Base-by-base conservation (phyloP, 768 basidiomycete genomes). In the Tylopilus balloui region DNA sequence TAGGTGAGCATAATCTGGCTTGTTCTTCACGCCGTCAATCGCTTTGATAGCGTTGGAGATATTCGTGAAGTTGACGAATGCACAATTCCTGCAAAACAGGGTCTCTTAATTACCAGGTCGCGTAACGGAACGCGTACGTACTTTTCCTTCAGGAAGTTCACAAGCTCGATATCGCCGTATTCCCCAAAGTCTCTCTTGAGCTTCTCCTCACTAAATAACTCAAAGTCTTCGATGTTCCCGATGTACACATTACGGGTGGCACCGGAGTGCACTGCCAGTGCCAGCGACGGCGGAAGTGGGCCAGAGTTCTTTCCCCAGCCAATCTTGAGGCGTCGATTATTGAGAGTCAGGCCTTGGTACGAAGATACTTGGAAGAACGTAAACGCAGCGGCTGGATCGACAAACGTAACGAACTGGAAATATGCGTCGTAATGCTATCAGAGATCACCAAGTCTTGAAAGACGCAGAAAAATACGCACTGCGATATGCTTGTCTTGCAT, bases 261-360 rank as follows among this genome's bases (percentile, higher is more conserved):
- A 17, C 96, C 96, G 0, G 84, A 79, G 65, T 94, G 90, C 3
- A 99, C 89, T 0, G 92, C 89, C 53, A 94, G 77, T 24, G 91
- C 87, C 32, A 96, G 76, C 2, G 84, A 79, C 14, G 93, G 87
- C 15, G 85, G 79, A 14, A 95, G 75, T 15, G 92, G 86, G 6
- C 92, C 93, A 14, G 91, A 85, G 62, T 89, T 89, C 78, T 95
- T 98, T 50, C 95, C 95, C 96, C 95, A 99, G 40, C 95, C 94
- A 58, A 97, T 83, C 75, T 97, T 98, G 54, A 98, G 79, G 23
- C 93, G 83, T 36, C 94, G 86, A 68, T 92, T 91, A 74, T 92
- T 94, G 50, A 98, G 75, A 20, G 86, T 91, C 47, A 99, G 74
- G 6, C 94, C 93, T 57, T 92, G 87, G 64, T 83, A 87, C 1